Evolutionary conservation across 1,284 basidiomycete genomes (phyloP), one percentile per base, ranked within the genome.

Genomic region (Rhodotorula sp.): DNA sequence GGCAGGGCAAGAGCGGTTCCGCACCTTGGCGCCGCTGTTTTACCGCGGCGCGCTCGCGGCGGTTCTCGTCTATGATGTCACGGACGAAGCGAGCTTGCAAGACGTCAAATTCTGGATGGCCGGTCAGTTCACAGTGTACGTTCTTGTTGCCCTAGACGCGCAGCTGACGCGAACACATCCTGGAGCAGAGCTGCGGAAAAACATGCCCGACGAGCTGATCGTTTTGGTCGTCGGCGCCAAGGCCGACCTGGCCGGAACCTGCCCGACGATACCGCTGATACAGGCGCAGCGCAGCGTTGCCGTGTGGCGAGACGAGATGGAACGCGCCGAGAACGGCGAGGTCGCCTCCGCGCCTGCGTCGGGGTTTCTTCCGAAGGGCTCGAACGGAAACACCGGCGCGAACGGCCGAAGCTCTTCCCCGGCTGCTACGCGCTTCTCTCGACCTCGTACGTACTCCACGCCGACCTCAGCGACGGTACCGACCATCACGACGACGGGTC

Each of bases 21-120:
- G 94, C 74, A 91, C 90, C 79, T 94, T 97, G 91, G 73, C 94
- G 77, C 95, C 95, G 69, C 96, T 99, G 91, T 99, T 99, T 85
- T 98, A 98, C 85, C 89, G 96, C 80, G 95, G 95, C 79, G 93
- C 95, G 73, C 93, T 95, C 79, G 95, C 95, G 68, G 95, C 96
- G 37, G 87, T 99, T 64, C 86, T 98, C 72, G 87, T 98, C 77
- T 99, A 99, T 83, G 95, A 99, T 84, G 94, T 99, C 77, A 99
- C 96, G 78, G 92, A 91, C 82, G 85, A 87, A 75, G 84, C 89
- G 68, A 91, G 91, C 60, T 95, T 98, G 83, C 87, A 92, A 71
- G 95, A 96, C 80, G 87, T 97, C 72, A 86, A 89, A 72, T 90
- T 90, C 64, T 98, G 95, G 95, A 85, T 98, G 68, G 91, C 94